Conservation (phyloP, 2,329 filamentous ascomycete species). For the Microsporum ferrugineum region DNA sequence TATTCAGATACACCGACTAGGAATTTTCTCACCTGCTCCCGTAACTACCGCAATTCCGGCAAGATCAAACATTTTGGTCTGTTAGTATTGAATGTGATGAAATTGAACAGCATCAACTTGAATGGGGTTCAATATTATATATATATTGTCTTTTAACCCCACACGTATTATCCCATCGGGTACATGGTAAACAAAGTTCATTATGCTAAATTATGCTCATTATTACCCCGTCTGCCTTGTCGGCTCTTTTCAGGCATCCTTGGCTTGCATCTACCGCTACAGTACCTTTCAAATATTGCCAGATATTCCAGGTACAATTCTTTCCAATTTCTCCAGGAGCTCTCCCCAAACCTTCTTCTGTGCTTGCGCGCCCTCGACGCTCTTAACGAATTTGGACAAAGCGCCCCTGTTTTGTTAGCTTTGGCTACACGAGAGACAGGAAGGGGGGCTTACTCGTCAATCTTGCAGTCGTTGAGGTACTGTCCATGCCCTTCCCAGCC, state of each 20-base stretch:
- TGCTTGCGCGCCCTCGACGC: not conserved
- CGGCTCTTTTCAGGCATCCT: not conserved
- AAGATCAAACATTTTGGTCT: not conserved
- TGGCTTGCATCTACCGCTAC: not conserved
- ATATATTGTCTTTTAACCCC: not conserved
- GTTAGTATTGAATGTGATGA: not conserved
- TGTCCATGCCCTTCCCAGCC: constrained; percentile 33
- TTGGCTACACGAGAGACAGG: not conserved
- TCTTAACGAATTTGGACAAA: not conserved
- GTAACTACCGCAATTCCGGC: not conserved
- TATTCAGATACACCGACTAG: not conserved
- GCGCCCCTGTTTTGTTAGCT: not conserved
- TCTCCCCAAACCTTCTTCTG: constrained; percentile 6
- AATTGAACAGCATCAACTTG: no score
- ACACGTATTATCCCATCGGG: not conserved
- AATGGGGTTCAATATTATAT: no score
- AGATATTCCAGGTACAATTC: not conserved
- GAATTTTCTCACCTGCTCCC: not conserved
- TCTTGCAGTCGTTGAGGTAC: constrained; percentile 23
- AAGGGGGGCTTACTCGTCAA: not conserved
- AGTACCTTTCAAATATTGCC: not conserved
- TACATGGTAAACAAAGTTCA: not conserved
- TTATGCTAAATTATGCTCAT: not conserved
- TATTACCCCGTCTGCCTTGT: not conserved
- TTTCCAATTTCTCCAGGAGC: not conserved